A percentile compares a stretch with the other conserved stretches of the same genome.
These are phyloP conservation scores for Exophiala viscosa DNA, from an alignment of 2,329 filamentous ascomycete genomes.

Conservation along the genomic window DNA sequence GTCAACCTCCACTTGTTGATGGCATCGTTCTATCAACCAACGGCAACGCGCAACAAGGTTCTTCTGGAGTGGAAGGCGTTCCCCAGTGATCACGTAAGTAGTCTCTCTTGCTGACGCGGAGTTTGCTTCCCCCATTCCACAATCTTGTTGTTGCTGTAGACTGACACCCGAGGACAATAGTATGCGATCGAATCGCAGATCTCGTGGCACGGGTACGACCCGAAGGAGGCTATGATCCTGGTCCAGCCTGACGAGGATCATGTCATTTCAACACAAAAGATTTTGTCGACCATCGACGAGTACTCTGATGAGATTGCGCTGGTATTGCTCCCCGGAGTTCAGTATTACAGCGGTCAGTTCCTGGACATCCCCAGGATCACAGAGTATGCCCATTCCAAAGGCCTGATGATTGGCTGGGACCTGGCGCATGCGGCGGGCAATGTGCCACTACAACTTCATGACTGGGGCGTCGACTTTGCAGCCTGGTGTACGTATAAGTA, in stretches of 20 bases:
- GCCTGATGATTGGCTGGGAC: constrained; percentile 78
- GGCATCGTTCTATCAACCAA: constrained; percentile 77
- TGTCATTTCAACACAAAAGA: constrained; percentile 65
- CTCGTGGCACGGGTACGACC: constrained; percentile 63
- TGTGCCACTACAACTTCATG: constrained; percentile 72
- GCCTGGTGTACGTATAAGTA: constrained; percentile 96
- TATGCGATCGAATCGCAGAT: constrained; percentile 84
- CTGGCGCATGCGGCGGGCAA: constrained; percentile 84
- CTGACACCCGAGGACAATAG: constrained; percentile 37
- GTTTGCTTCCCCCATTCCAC: background rate
- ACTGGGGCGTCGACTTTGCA: constrained; percentile 89
- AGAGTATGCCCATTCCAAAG: constrained; percentile 65
- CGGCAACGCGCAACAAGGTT: constrained; percentile 65
- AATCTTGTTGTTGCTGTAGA: constrained; percentile 14
- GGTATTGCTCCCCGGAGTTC: constrained; percentile 76
- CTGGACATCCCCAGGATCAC: constrained; percentile 81
- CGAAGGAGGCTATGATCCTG: constrained; percentile 66
- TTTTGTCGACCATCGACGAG: constrained; percentile 68
- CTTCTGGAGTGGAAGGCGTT: constrained; percentile 86
- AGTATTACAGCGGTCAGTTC: constrained; percentile 86
- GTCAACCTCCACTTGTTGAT: constrained; percentile 76
- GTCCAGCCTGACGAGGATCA: constrained; percentile 59
- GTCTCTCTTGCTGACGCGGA: background rate
- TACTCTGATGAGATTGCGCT: constrained; percentile 70
- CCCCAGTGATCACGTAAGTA: constrained; percentile 72